These are phyloP conservation scores for Trichoderma guizhouense DNA, from an alignment of 2,329 filamentous ascomycete genomes.

Conservation along the genomic window DNA sequence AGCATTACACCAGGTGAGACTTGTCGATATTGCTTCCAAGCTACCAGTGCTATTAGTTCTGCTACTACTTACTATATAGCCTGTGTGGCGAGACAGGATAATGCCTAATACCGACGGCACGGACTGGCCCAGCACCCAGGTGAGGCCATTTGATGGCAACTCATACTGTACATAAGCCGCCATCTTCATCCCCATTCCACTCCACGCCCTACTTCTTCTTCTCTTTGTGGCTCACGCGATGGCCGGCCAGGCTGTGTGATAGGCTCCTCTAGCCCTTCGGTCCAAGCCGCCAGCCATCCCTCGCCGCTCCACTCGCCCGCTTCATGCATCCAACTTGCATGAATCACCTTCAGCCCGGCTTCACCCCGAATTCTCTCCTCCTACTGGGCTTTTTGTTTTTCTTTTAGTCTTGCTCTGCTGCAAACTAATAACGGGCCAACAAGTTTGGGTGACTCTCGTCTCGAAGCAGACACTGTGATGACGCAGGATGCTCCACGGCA, in stretches of 20 bases:
- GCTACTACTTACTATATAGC: neutral
- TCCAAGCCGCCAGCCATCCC: slow-evolving; percentile 7
- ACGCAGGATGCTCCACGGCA: neutral
- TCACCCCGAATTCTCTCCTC: neutral
- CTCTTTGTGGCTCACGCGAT: slow-evolving; percentile 2
- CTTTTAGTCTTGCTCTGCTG: neutral
- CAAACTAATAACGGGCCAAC: too few relatives aligned
- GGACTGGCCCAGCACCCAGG: neutral
- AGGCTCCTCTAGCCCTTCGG: slow-evolving; percentile 2
- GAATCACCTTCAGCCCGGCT: slow-evolving; percentile 16
- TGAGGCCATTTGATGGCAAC: neutral
- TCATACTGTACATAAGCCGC: neutral
- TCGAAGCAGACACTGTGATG: slow-evolving; percentile 12
- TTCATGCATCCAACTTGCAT: slow-evolving; percentile 17
- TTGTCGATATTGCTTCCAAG: neutral
- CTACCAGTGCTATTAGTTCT: too few relatives aligned
- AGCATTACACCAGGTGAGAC: neutral
- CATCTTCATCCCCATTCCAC: neutral
- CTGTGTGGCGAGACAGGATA: neutral
- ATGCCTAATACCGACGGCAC: neutral
- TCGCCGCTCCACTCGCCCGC: slow-evolving; percentile 8
- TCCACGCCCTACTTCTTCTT: neutral
- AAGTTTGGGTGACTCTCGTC: neutral
- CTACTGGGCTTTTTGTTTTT: neutral
- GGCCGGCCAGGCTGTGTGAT: neutral